These are phyloP conservation scores for Trametopsis cervina DNA, from an alignment of 768 basidiomycete species.

Conservation along the genomic window DNA sequence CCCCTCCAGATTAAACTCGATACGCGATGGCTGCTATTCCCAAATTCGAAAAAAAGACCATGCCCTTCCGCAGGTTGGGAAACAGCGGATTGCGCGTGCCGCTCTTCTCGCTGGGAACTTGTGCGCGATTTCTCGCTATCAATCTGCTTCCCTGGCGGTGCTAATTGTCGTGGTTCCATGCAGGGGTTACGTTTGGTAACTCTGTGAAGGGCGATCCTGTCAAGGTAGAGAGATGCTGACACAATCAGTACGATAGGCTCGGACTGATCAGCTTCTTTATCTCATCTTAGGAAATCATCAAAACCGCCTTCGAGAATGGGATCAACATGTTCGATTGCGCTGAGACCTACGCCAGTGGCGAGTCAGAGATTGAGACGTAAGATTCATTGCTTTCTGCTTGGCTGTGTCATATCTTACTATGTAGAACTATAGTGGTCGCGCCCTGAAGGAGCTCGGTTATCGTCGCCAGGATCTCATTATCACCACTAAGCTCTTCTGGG, in stretches of 20 bases:
- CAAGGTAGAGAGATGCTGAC: too few species aligned
- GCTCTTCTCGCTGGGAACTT: constrained; percentile 62
- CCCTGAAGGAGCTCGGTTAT: constrained; percentile 64
- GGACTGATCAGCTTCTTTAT: constrained; percentile 1
- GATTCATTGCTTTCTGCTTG: constrained; percentile 9
- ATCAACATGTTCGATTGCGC: constrained; percentile 73
- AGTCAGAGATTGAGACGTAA: constrained; percentile 69
- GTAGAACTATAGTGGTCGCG: constrained; percentile 62
- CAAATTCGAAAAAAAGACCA: constrained; percentile 42
- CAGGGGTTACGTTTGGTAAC: constrained; percentile 56
- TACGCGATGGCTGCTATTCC: neutral
- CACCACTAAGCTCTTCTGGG: constrained; percentile 79
- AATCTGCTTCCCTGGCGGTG: neutral
- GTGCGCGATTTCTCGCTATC: constrained; percentile 23
- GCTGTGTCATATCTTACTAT: neutral
- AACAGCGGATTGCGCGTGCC: constrained; percentile 58
- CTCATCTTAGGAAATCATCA: constrained; percentile 58
- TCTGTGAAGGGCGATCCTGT: constrained; percentile 66
- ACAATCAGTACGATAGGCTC: too few species aligned
- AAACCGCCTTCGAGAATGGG: constrained; percentile 66
- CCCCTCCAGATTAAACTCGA: too few species aligned
- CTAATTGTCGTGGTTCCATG: neutral
- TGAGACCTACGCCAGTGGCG: constrained; percentile 56
- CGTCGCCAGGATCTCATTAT: constrained; percentile 66
- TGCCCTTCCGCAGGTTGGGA: constrained; percentile 54